phyloP scores from a whole-genome alignment of 192 early-diverging fungal species.

The Podila epigama region DNA sequence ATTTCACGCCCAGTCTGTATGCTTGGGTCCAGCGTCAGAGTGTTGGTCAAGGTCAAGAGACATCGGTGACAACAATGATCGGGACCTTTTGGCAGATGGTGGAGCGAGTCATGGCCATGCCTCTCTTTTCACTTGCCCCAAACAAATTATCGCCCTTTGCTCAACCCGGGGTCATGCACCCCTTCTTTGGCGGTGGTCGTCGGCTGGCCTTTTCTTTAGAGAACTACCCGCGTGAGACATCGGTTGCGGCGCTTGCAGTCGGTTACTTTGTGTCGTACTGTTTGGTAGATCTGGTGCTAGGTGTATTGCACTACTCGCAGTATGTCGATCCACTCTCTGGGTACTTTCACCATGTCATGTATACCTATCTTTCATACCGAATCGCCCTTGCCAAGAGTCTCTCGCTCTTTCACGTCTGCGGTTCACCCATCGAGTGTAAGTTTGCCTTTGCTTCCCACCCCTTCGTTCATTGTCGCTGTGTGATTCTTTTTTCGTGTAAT shows the following conservation, averaged over 20 bases:
- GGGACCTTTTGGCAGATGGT: background rate
- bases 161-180: background rate
- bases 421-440: conserved; percentile 9
- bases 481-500: background rate
- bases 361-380: background rate
- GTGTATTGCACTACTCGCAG: background rate
- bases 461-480: background rate
- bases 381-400: background rate
- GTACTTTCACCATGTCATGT: conserved; percentile 5
- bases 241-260: background rate
- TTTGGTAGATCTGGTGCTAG: background rate
- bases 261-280: conserved; percentile 5
- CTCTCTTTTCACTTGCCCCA: conserved; percentile 11
- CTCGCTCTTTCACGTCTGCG: background rate
- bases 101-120: background rate
- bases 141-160: background rate
- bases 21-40: background rate
- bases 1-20: background rate
- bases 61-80: background rate
- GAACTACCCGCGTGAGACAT: background rate
- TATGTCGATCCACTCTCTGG: conserved; percentile 1
- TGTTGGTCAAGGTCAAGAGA: too few relatives aligned
- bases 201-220: conserved; percentile 5
- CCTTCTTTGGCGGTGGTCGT: conserved; percentile 1
- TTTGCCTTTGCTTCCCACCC: background rate